Conservation (phyloP, 2,329 filamentous ascomycete species). For the Fusarium foetens region DNA sequence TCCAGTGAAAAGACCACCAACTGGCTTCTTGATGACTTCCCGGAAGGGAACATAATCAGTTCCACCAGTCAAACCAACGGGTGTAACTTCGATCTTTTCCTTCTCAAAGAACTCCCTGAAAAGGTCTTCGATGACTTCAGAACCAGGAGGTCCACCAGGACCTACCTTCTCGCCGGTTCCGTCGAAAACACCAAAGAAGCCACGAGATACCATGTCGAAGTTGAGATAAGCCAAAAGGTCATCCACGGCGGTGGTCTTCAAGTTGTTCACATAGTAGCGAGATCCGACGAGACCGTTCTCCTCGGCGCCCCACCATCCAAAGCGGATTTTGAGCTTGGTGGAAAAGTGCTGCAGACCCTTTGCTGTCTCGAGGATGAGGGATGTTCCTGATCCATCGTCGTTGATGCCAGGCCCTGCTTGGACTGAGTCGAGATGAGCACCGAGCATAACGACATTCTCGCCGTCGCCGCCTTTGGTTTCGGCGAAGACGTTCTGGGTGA, state of each 20-base stretch:
- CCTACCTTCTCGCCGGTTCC: slow-evolving; percentile 51
- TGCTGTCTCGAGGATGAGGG: slow-evolving; percentile 54
- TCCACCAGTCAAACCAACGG: slow-evolving; percentile 53
- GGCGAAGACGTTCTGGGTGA: slow-evolving; percentile 57
- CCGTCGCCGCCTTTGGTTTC: slow-evolving; percentile 57
- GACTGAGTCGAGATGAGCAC: slow-evolving; percentile 57
- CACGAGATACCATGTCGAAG: slow-evolving; percentile 54
- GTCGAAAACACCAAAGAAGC: slow-evolving; percentile 51
- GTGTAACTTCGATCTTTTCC: slow-evolving; percentile 47
- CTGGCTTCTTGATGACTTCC: slow-evolving; percentile 61
- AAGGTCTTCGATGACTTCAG: slow-evolving; percentile 48
- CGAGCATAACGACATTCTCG: slow-evolving; percentile 55
- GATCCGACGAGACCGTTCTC: slow-evolving; percentile 54
- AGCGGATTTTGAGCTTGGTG: slow-evolving; percentile 53
- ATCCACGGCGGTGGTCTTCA: slow-evolving; percentile 47
- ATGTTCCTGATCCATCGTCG: slow-evolving; percentile 57
- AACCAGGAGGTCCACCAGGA: slow-evolving; percentile 49
- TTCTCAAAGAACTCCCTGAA: slow-evolving; percentile 48
- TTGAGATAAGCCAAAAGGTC: slow-evolving; percentile 53
- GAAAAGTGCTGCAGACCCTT: slow-evolving; percentile 51
- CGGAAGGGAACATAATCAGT: slow-evolving; percentile 72
- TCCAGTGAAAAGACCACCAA: slow-evolving; percentile 69
- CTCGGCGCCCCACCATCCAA: slow-evolving; percentile 59
- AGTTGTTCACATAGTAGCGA: slow-evolving; percentile 51
- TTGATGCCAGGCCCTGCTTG: slow-evolving; percentile 58